Base-by-base conservation (phyloP, 768 basidiomycete species). In the Russula vinacea region DNA sequence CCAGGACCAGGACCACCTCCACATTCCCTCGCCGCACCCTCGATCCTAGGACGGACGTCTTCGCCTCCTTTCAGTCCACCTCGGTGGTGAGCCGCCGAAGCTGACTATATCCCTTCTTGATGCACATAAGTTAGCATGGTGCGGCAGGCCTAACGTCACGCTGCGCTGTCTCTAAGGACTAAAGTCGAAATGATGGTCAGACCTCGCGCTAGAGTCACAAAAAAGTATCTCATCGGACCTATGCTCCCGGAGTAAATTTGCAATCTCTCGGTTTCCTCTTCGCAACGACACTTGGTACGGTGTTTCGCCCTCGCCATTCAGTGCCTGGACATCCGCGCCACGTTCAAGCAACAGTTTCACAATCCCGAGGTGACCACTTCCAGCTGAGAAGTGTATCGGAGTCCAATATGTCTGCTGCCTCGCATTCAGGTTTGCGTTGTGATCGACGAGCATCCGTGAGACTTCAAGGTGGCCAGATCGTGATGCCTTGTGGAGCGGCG, bases 401-500 rank as follows among this genome's bases (percentile, higher is more conserved):
- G 47, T 52, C 49, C 49, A 33, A 2, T 29, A 3, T 10, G 11
- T 56, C 13, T 32, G 26, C 1, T 42, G 3, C 47, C n/a, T 50
- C 4, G 44, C 44, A 14, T 56, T 56, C 14, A 62, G 39, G 2
- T 62, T 47, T 4, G 55, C 61, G 22, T 45, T 54, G 16, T 17
- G 29, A 7, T 44, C 39, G n/a, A 62, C 1, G 29, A 62, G 26
- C 14, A 40, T 7, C 13, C 33, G 35, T 2, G 47, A 55, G 19
- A 61, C n/a, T 3, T 47, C 42, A 14, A 29, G 0, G 4, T 55
- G 42, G 8, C 53, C 60, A 0, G 3, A 1, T 26, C 24, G 19
- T 14, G 60, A 62, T n/a, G 60, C 54, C 3, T 5, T 1, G 11
- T 55, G 54, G 8, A 62, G 26, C 13, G 53, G 44, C 6, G 60